A percentile compares a stretch with the other conserved stretches of the same genome.
phyloP scores from a whole-genome alignment of 805 yeast species.

The Ogataea zsoltii region DNA sequence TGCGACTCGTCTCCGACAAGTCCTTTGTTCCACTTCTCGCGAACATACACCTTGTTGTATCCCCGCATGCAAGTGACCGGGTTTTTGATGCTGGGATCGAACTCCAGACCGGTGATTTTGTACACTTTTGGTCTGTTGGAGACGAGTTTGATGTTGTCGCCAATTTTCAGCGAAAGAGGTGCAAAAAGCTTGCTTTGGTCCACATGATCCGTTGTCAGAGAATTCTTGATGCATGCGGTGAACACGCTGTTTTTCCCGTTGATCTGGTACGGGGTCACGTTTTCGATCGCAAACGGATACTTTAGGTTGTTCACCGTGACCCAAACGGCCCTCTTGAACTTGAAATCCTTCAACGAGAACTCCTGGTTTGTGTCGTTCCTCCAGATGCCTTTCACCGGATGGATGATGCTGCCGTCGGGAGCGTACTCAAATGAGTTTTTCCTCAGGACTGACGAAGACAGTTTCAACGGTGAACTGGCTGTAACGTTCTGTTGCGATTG shows the following conservation, averaged over 20 bases:
- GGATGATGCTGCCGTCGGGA: slow-evolving; percentile 1
- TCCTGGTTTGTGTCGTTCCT: slow-evolving; percentile 6
- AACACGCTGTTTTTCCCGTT: neutral
- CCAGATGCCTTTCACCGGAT: slow-evolving; percentile 6
- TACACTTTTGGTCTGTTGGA: slow-evolving; percentile 36
- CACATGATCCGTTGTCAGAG: slow-evolving; percentile 31
- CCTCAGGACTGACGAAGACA: neutral
- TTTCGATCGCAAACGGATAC: slow-evolving; percentile 11
- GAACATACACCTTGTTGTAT: slow-evolving; percentile 48
- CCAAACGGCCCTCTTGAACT: slow-evolving; percentile 15
- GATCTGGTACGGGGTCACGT: slow-evolving; percentile 5
- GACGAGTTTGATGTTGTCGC: slow-evolving; percentile 47
- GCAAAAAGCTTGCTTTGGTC: slow-evolving; percentile 34
- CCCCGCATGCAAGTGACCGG: slow-evolving; percentile 60
- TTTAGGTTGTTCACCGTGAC: slow-evolving; percentile 13
- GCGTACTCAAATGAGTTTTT: slow-evolving; percentile 1
- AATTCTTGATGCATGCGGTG: slow-evolving; percentile 8
- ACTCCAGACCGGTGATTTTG: slow-evolving; percentile 48
- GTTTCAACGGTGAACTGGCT: neutral
- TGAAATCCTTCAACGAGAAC: slow-evolving; percentile 9
- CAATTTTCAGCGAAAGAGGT: slow-evolving; percentile 55
- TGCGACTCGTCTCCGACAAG: slow-evolving; percentile 19
- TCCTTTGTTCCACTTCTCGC: slow-evolving; percentile 26
- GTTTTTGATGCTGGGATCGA: slow-evolving; percentile 17
- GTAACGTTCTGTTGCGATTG: neutral